A percentile compares a stretch with the other conserved stretches of the same genome.
Conservation (phyloP, 768 basidiomycete species). For the Hysterangium stoloniferum region DNA sequence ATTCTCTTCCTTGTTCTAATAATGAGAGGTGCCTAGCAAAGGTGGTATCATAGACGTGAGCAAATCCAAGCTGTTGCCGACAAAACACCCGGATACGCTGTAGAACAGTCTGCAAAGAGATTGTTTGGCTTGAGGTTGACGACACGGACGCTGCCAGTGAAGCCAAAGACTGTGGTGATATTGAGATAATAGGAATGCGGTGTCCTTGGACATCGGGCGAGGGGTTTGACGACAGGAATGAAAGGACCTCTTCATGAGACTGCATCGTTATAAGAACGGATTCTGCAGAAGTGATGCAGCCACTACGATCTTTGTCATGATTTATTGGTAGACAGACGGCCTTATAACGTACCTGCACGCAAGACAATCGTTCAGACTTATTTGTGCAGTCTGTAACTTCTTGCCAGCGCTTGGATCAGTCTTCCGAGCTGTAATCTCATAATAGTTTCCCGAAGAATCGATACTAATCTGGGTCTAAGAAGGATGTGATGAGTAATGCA, state of each 20-base stretch:
- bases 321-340: too few species aligned
- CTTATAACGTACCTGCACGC: conserved; percentile 80
- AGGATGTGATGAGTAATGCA: not conserved
- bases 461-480: conserved; percentile 86
- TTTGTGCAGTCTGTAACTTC: conserved; percentile 89
- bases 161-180: conserved; percentile 82
- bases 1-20: conserved; percentile 75
- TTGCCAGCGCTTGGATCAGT: conserved; percentile 18
- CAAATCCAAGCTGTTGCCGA: conserved; percentile 58
- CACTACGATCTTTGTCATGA: conserved; percentile 54
- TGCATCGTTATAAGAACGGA: conserved; percentile 94
- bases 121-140: conserved; percentile 33
- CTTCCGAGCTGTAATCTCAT: conserved; percentile 49
- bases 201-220: conserved; percentile 30
- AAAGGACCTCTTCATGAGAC: conserved; percentile 87
- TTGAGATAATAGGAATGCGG: conserved; percentile 68
- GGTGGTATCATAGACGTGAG: conserved; percentile 88
- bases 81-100: conserved; percentile 68
- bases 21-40: conserved; percentile 86
- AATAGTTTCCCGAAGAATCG: conserved; percentile 79
- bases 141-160: conserved; percentile 63
- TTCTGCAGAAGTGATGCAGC: conserved; percentile 98
- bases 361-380: conserved; percentile 94
- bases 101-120: conserved; percentile 54
- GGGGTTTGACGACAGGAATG: conserved; percentile 59